Percentiles rank a stretch among this genome's conserved stretches.
phyloP scores from a whole-genome alignment of 768 basidiomycete species.

The Pleurotus pulmonarius region DNA sequence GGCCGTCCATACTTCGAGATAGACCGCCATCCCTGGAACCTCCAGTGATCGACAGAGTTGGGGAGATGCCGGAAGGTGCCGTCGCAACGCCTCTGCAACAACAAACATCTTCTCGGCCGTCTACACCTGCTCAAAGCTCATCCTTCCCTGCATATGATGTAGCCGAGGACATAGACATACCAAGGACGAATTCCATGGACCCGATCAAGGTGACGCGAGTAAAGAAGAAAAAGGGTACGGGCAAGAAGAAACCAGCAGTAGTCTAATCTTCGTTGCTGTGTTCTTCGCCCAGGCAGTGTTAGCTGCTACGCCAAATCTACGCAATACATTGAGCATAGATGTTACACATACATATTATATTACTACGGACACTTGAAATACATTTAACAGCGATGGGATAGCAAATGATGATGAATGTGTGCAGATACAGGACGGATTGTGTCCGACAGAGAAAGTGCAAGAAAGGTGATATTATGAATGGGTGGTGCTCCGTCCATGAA shows the following conservation, averaged over 20 bases:
- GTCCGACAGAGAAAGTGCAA: slow-evolving; percentile 7
- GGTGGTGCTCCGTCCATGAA: neutral
- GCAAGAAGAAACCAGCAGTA: slow-evolving; percentile 67
- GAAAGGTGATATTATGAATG: slow-evolving; percentile 8
- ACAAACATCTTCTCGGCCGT: slow-evolving; percentile 18
- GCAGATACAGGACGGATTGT: neutral
- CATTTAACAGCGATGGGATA: slow-evolving; percentile 15
- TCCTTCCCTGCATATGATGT: slow-evolving; percentile 55
- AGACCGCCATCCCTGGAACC: slow-evolving; percentile 35
- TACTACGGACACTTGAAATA: slow-evolving; percentile 20
- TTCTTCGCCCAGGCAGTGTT: neutral
- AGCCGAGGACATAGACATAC: slow-evolving; percentile 35
- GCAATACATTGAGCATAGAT: slow-evolving; percentile 11
- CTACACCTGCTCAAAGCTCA: slow-evolving; percentile 28
- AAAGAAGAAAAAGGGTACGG: slow-evolving; percentile 56
- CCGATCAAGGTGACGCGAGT: slow-evolving; percentile 72
- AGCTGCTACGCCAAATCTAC: slow-evolving; percentile 1
- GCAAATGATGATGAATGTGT: slow-evolving; percentile 3
- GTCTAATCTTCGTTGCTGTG: neutral
- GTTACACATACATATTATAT: slow-evolving; percentile 15
- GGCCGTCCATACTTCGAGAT: slow-evolving; percentile 42
- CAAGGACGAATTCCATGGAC: slow-evolving; percentile 50
- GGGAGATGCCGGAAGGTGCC: slow-evolving; percentile 81
- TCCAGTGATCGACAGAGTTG: slow-evolving; percentile 69
- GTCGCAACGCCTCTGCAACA: slow-evolving; percentile 9